Evolutionary conservation across 192 early-diverging fungal genomes (phyloP).

Genomic region (Backusella morwellensis): DNA sequence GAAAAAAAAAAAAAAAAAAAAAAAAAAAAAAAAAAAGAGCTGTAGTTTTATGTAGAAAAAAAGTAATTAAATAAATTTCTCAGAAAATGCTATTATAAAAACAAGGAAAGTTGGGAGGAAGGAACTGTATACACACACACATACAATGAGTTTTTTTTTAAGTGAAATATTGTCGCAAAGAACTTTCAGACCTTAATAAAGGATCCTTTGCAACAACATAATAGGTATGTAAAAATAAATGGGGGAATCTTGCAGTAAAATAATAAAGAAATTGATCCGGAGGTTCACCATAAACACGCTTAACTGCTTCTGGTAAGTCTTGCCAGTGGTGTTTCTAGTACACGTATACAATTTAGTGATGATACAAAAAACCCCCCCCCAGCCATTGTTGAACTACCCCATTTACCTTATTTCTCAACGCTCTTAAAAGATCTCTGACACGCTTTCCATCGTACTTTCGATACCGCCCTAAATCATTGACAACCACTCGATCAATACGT

Average conservation of each 20-base stretch:
- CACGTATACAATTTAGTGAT: not conserved
- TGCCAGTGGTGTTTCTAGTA: constrained; percentile 94
- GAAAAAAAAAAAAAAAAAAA: not conserved
- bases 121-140: not conserved
- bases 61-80: not conserved
- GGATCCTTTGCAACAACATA: constrained; percentile 73
- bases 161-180: constrained; percentile 68
- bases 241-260: constrained; percentile 89
- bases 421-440: constrained; percentile 86
- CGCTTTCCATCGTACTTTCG: constrained; percentile 87
- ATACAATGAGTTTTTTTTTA: not conserved
- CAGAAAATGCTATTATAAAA: not conserved
- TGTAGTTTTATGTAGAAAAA: not conserved
- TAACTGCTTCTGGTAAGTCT: constrained; percentile 77
- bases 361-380: not conserved
- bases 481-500: constrained; percentile 66
- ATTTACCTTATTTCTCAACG: constrained; percentile 88
- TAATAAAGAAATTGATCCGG: constrained; percentile 88
- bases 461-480: constrained; percentile 86
- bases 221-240: constrained; percentile 86
- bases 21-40: too few species aligned
- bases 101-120: not conserved
- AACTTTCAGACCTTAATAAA: constrained; percentile 55
- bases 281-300: constrained; percentile 74
- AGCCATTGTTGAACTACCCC: not conserved